phyloP scores from a whole-genome alignment of 1,284 basidiomycete genomes.

The Fistulina hepatica region DNA sequence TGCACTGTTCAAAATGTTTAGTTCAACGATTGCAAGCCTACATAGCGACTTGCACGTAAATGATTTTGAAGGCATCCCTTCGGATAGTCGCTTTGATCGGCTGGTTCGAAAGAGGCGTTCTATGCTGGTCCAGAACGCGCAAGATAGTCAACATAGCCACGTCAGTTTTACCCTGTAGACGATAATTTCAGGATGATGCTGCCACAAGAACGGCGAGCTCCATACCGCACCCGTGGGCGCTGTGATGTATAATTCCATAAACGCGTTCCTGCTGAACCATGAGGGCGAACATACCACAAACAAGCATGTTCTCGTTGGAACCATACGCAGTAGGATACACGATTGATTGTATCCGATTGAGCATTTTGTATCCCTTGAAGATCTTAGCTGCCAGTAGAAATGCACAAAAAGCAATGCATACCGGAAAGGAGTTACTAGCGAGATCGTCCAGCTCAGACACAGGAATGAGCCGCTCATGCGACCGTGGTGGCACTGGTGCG shows the following conservation, averaged over 20 bases:
- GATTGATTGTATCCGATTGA: constrained; percentile 95
- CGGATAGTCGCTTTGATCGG: constrained; percentile 48
- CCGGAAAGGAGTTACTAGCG: constrained; percentile 81
- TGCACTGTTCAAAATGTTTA: constrained; percentile 43
- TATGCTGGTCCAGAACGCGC: constrained; percentile 75
- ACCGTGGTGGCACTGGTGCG: constrained; percentile 64
- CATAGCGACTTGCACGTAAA: constrained; percentile 70
- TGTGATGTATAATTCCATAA: constrained; percentile 24
- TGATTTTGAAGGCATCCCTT: constrained; percentile 82
- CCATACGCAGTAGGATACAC: constrained; percentile 90
- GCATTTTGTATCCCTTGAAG: constrained; percentile 68
- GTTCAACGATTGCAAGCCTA: background rate
- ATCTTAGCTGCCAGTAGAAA: constrained; percentile 1
- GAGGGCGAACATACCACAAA: constrained; percentile 64
- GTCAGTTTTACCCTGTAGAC: constrained; percentile 91
- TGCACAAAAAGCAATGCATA: constrained; percentile 27
- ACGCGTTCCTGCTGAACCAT: constrained; percentile 2
- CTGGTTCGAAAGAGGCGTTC: constrained; percentile 25
- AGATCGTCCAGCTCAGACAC: constrained; percentile 73
- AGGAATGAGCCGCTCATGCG: constrained; percentile 63
- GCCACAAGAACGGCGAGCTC: background rate
- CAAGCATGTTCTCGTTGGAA: constrained; percentile 93
- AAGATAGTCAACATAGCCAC: constrained; percentile 94
- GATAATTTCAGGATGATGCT: background rate
- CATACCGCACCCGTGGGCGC: constrained; percentile 92